Percentiles rank a stretch among this genome's conserved stretches.
phyloP scores from a whole-genome alignment of 371 early-diverging fungal species.

The Coemansia linderi region DNA sequence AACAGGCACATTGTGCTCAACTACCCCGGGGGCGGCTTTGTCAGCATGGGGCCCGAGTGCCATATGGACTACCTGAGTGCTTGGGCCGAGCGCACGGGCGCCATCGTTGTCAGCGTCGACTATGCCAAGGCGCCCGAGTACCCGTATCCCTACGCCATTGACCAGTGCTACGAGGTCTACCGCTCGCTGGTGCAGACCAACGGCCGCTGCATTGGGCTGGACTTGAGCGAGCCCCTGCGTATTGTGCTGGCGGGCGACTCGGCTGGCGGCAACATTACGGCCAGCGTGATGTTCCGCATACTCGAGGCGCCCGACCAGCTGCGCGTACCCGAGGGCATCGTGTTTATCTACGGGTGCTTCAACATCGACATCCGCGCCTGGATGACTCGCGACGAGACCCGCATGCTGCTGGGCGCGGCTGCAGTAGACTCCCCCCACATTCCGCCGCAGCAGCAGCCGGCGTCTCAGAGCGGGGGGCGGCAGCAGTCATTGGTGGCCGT shows the following conservation, averaged over 20 bases:
- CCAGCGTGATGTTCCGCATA: constrained; percentile 70
- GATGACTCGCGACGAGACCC: constrained; percentile 65
- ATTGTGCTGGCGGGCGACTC: constrained; percentile 90
- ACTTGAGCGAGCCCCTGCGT: constrained; percentile 52
- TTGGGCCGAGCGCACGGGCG: constrained; percentile 68
- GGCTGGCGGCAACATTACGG: constrained; percentile 84
- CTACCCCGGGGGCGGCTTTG: constrained; percentile 87
- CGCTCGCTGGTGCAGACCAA: constrained; percentile 63
- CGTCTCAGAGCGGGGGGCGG: not conserved
- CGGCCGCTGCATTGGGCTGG: constrained; percentile 71
- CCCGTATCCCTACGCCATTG: constrained; percentile 90
- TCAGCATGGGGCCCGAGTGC: constrained; percentile 77
- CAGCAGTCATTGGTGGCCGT: constrained; percentile 15
- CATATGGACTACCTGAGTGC: constrained; percentile 71
- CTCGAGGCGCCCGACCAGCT: constrained; percentile 60
- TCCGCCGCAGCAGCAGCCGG: not conserved
- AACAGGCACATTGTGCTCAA: constrained; percentile 69
- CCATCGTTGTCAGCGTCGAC: constrained; percentile 80
- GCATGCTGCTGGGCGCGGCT: constrained; percentile 42
- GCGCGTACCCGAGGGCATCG: constrained; percentile 68
- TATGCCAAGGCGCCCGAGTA: constrained; percentile 95
- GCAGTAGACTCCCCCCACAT: constrained; percentile 8
- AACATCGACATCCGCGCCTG: constrained; percentile 89
- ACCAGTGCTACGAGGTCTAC: constrained; percentile 93
- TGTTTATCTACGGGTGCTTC: constrained; percentile 87